Conservation (phyloP, 176 grass and related monocot species). For the Paspalum notatum region DNA sequence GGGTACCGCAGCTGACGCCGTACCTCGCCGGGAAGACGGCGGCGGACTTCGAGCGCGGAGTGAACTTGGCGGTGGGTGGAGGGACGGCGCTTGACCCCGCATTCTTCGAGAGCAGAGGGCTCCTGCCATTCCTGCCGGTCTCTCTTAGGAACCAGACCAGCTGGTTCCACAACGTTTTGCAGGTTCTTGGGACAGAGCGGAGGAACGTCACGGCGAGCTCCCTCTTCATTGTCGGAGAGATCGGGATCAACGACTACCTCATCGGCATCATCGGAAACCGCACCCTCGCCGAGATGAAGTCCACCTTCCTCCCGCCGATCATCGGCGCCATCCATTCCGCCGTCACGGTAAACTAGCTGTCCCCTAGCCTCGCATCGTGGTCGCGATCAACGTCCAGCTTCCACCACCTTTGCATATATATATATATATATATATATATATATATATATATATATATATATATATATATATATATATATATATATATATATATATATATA, state of each 20-base stretch:
- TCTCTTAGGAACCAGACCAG: constrained; percentile 54
- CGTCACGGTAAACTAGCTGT: neutral
- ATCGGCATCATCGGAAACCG: neutral
- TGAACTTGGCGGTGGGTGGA: constrained; percentile 65
- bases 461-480: too few relatives aligned
- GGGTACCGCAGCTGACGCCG: constrained; percentile 38
- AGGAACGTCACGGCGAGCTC: neutral
- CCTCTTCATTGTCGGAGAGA: constrained; percentile 11
- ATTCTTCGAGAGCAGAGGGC: constrained; percentile 50
- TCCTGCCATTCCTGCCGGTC: constrained; percentile 42
- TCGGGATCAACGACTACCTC: constrained; percentile 8
- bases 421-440: too few relatives aligned
- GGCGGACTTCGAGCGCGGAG: constrained; percentile 51
- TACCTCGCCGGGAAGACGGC: constrained; percentile 52
- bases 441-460: too few relatives aligned
- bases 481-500: too few relatives aligned
- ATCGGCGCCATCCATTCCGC: neutral
- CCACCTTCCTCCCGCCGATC: neutral
- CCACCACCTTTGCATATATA: too few relatives aligned
- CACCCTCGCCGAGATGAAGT: neutral
- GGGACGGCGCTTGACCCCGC: constrained; percentile 49
- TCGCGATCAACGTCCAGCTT: too few relatives aligned
- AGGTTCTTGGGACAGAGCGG: constrained; percentile 23
- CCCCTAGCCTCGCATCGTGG: too few relatives aligned
- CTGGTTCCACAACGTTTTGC: constrained; percentile 57